Evolutionary conservation across 2,329 filamentous ascomycete species (phyloP), one percentile per base, ranked within the genome.

Genomic region (Orbilia quercus): DNA sequence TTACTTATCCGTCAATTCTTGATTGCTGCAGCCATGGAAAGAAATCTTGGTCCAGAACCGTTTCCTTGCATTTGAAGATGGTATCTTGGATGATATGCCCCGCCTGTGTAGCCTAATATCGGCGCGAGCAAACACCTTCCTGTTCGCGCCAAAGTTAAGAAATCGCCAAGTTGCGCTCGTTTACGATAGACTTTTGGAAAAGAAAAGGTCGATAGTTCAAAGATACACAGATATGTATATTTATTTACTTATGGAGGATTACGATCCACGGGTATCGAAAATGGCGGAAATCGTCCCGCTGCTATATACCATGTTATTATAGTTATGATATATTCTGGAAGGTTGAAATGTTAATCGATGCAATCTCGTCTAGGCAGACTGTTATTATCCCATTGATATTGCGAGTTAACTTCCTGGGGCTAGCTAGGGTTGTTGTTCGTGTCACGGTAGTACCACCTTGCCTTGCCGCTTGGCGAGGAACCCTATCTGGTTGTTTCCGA

Each of bases 361-460:
- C 28, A 4, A 9, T 47, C 22, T 70, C 65, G 65, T 48, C 65
- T 57, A 70, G 65, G 65, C 65, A 70, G 55, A 62, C 62, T 48
- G 25, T 42, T n/a, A n/a, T n/a, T n/a, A n/a, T n/a, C n/a, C n/a
- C n/a, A n/a, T n/a, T n/a, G n/a, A n/a, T n/a, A n/a, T n/a, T n/a
- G n/a, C n/a, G n/a, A n/a, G n/a, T n/a, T n/a, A n/a, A n/a, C n/a
- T 31, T 31, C 28, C 55, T 31, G 65, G 54, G 38, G 34, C 57
- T 36, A 31, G 65, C 54, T 6, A 28, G 20, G n/a, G 16, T 7
- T 7, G 18, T 6, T 50, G 14, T 20, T 14, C 22, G 28, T 51
- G 34, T 53, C 59, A 60, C 47, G 54, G 54, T 67, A 59, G 28
- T 45, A 59, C 23, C 40, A 28, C 45, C 63, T 22, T 64, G 47